Evolutionary conservation across 148 eudicot genomes (phyloP), one percentile per base, ranked within the genome.

Genomic region (Vaccinium darrowii): DNA sequence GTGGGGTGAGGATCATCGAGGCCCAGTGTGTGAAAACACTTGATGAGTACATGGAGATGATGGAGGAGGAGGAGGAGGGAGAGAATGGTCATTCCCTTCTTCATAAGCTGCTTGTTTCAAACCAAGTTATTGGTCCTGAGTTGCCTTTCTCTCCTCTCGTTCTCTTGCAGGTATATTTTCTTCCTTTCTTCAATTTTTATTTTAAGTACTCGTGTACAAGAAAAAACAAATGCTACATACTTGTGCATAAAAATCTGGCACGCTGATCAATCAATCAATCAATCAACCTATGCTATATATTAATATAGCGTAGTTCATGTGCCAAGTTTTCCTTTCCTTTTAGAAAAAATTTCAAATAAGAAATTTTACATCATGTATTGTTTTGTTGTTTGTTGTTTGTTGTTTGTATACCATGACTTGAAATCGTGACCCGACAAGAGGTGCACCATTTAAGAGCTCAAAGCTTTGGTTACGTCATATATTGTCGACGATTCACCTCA

Each of bases 1-100:
- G 96, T 52, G 98, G 98, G 16, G 83, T 86, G 18, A 85, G 98
- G 91, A 77, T 93, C 62, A 30, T 93, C 3, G 96, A 96, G 87
- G 98, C 92, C 0, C 86, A 91, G 82, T 91, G 77, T 8, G 77
- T 18, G 50, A 73, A 73, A 18, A 73, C 77, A 36, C 77, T 73
- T 39, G 77, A 73, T 73, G 51, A 73, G 51, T 73, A 50, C 51
- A 15, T 36, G 77, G 50, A 73, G 23, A 73, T 73, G 77, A 18
- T 73, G 77, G 51, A 73, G 43, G 16, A 58, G 4, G 16, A 58
- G 4, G 3, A 36, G 39, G 49, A 72, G 23, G 51, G n/a, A 30
- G 39, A 69, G 27, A 1, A 4, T 27, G 74, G 74, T 56, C 2
- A 51, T 7, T 3, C 16, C 0, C 16, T 11, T 9, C 77, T 73